Percentiles rank a stretch among this genome's conserved stretches.
phyloP scores from a whole-genome alignment of 106 monocot species.

The Acorus gramineus region DNA sequence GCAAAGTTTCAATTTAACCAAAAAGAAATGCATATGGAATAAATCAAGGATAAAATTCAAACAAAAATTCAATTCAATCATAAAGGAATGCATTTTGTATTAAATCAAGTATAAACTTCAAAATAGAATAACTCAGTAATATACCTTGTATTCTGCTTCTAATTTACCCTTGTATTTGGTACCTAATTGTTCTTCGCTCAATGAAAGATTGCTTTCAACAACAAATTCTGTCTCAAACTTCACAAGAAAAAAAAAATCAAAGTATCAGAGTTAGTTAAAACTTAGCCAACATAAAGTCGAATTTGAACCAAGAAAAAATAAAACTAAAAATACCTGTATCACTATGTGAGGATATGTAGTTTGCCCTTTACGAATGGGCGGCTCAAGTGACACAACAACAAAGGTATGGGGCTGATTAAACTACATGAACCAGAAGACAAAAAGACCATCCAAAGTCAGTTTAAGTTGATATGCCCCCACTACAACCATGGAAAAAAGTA shows the following conservation, averaged over 20 bases:
- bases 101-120: too few species aligned
- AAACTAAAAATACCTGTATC: constrained; percentile 53
- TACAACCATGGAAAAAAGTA: too few species aligned
- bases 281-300: neutral
- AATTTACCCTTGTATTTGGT: constrained; percentile 86
- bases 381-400: constrained; percentile 95
- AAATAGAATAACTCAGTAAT: neutral
- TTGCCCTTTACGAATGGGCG: constrained; percentile 97
- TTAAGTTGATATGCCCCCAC: too few species aligned
- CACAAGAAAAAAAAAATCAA: constrained; percentile 6
- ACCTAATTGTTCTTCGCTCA: constrained; percentile 62
- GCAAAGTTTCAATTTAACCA: too few species aligned
- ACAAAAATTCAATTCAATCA: too few species aligned
- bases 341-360: constrained; percentile 97
- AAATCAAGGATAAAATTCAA: too few species aligned
- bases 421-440: constrained; percentile 30
- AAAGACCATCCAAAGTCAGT: too few species aligned
- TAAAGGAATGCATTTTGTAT: too few species aligned
- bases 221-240: constrained; percentile 94
- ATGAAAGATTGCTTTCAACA: constrained; percentile 50
- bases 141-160: constrained; percentile 77
- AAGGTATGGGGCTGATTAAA: constrained; percentile 97
- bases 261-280: neutral
- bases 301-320: neutral
- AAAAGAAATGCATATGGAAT: too few species aligned